Evolutionary conservation across 345 rosid genomes (phyloP).

Genomic region (Syzygium aqueum): DNA sequence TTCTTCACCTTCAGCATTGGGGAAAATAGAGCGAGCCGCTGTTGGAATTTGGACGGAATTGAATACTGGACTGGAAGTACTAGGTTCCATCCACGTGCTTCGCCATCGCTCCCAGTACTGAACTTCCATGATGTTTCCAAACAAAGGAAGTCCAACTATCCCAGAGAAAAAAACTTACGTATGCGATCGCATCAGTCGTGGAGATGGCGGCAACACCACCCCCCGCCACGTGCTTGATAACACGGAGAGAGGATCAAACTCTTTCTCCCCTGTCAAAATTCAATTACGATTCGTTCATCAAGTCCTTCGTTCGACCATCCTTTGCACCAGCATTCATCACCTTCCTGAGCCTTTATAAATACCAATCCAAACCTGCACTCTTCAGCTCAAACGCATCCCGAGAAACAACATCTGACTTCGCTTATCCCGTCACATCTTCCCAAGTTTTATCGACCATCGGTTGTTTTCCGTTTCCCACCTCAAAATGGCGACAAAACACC

Average conservation of each 20-base stretch:
- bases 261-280: not conserved
- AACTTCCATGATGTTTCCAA: not conserved
- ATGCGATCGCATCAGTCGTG: not conserved
- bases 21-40: too few species aligned
- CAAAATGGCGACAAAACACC: slow-evolving; percentile 12
- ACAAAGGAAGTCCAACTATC: not conserved
- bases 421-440: not conserved
- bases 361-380: not conserved
- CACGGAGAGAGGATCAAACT: not conserved
- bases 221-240: not conserved
- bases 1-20: too few species aligned
- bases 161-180: not conserved
- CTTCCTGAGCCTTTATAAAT: not conserved
- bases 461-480: not conserved
- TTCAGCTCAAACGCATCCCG: not conserved
- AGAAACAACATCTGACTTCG: not conserved
- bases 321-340: not conserved
- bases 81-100: not conserved
- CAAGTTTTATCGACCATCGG: not conserved
- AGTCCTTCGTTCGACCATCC: not conserved
- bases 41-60: not conserved
- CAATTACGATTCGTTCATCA: not conserved
- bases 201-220: not conserved
- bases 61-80: too few species aligned
- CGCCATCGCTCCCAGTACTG: not conserved